phyloP scores from a whole-genome alignment of 768 basidiomycete species.

The Leccinum subgranulosum region DNA sequence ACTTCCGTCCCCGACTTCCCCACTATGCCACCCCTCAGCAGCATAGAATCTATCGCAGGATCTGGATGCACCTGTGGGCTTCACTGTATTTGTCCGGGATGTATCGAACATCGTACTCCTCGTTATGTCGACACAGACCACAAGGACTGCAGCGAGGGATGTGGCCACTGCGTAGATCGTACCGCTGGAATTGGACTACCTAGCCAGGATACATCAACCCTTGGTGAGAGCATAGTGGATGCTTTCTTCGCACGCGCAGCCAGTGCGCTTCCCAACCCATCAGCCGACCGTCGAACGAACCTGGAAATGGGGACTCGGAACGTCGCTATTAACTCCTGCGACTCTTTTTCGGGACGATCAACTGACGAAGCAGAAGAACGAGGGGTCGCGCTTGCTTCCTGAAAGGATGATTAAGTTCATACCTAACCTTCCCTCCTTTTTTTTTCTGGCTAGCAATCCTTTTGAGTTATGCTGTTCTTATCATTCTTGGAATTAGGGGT shows the following conservation, averaged over 20 bases:
- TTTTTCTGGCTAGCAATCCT: not conserved
- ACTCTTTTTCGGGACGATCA: slow-evolving; percentile 34
- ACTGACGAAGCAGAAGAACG: slow-evolving; percentile 35
- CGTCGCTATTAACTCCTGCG: slow-evolving; percentile 41
- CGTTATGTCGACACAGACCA: slow-evolving; percentile 39
- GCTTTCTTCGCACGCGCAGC: slow-evolving; percentile 67
- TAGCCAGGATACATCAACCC: slow-evolving; percentile 6
- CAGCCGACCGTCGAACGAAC: slow-evolving; percentile 38
- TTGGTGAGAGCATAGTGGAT: slow-evolving; percentile 44
- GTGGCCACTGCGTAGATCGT: slow-evolving; percentile 62
- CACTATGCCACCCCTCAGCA: slow-evolving; percentile 58
- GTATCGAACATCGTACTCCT: slow-evolving; percentile 62
- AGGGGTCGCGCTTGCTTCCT: slow-evolving; percentile 43
- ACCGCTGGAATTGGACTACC: slow-evolving; percentile 44
- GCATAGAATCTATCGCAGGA: slow-evolving; percentile 56
- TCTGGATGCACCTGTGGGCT: slow-evolving; percentile 73
- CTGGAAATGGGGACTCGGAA: slow-evolving; percentile 46
- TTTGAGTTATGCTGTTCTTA: not conserved
- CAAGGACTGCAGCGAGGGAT: slow-evolving; percentile 46
- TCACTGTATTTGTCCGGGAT: slow-evolving; percentile 70
- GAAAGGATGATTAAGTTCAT: slow-evolving; percentile 27
- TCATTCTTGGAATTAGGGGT: not conserved
- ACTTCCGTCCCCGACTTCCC: slow-evolving; percentile 43
- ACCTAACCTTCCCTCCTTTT: not conserved
- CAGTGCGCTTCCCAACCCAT: slow-evolving; percentile 56